These are phyloP conservation scores for Omphalotus olearius DNA, from an alignment of 1,284 basidiomycete genomes.

Conservation along the genomic window DNA sequence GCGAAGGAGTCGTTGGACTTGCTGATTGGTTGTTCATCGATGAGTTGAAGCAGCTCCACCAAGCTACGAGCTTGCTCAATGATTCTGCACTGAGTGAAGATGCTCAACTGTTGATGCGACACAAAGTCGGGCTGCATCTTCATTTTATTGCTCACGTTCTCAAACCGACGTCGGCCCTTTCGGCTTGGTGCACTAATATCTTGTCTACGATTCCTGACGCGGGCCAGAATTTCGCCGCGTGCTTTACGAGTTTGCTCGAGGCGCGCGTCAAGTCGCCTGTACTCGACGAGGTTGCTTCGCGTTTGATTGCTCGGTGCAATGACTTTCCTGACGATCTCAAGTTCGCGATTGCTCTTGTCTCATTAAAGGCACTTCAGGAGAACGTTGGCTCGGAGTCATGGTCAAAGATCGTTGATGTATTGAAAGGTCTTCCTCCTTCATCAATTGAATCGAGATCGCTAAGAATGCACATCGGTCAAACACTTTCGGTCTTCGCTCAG, in stretches of 20 bases:
- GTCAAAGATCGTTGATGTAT: slow-evolving; percentile 20
- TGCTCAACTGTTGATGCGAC: slow-evolving; percentile 17
- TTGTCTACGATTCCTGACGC: slow-evolving; percentile 23
- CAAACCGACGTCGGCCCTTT: slow-evolving; percentile 5
- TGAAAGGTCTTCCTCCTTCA: slow-evolving; percentile 24
- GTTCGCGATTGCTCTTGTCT: slow-evolving; percentile 38
- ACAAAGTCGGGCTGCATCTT: slow-evolving; percentile 13
- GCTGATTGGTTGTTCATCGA: slow-evolving; percentile 69
- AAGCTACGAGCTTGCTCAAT: slow-evolving; percentile 33
- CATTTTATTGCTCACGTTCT: slow-evolving; percentile 14
- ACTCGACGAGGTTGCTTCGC: slow-evolving; percentile 20
- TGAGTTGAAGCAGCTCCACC: slow-evolving; percentile 46
- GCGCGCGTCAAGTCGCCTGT: slow-evolving; percentile 28
- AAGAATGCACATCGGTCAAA: slow-evolving; percentile 33
- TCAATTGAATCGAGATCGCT: slow-evolving; percentile 26
- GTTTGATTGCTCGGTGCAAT: slow-evolving; percentile 18
- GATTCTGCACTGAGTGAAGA: slow-evolving; percentile 24
- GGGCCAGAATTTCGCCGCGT: slow-evolving; percentile 23
- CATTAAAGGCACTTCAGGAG: slow-evolving; percentile 34
- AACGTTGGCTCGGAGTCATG: slow-evolving; percentile 22
- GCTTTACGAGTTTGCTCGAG: slow-evolving; percentile 30
- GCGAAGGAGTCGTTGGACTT: slow-evolving; percentile 46
- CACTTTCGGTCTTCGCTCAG: slow-evolving; percentile 28
- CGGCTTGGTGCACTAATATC: slow-evolving; percentile 10
- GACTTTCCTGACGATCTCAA: slow-evolving; percentile 36